Percentiles rank a stretch among this genome's conserved stretches.
phyloP scores from a whole-genome alignment of 2,329 filamentous ascomycete genomes.

The Microsporum canis region DNA sequence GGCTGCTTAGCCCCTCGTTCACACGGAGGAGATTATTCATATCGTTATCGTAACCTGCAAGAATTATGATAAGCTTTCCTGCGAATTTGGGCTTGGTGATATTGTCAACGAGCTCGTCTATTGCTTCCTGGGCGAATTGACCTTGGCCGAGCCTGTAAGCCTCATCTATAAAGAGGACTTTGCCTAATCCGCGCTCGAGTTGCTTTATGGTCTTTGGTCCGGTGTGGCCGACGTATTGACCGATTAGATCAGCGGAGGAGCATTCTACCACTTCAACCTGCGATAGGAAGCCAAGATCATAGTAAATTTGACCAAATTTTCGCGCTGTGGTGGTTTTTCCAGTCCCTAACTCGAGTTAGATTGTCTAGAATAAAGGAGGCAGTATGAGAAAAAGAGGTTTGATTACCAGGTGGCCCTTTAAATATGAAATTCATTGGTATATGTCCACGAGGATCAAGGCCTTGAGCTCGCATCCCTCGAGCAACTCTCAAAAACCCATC shows the following conservation, averaged over 20 bases:
- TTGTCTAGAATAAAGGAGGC: background rate
- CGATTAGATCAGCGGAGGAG: conserved; percentile 58
- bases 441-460: conserved; percentile 45
- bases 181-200: conserved; percentile 52
- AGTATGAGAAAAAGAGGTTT: conserved; percentile 5
- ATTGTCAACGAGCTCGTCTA: conserved; percentile 42
- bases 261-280: conserved; percentile 51
- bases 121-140: conserved; percentile 45
- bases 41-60: conserved; percentile 57
- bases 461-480: conserved; percentile 40
- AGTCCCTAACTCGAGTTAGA: conserved; percentile 37
- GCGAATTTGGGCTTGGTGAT: conserved; percentile 48
- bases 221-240: conserved; percentile 57
- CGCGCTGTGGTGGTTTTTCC: conserved; percentile 62
- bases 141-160: conserved; percentile 54
- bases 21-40: conserved; percentile 52
- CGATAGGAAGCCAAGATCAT: conserved; percentile 59
- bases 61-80: conserved; percentile 52
- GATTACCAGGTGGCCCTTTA: conserved; percentile 49
- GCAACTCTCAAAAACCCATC: conserved; percentile 45
- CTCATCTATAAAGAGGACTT: conserved; percentile 61
- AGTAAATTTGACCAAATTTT: conserved; percentile 66
- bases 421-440: conserved; percentile 61
- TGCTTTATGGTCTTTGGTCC: conserved; percentile 52
- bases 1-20: conserved; percentile 53